Evolutionary conservation across 2,329 filamentous ascomycete genomes (phyloP).

Genomic region (Epicoccum nigrum): DNA sequence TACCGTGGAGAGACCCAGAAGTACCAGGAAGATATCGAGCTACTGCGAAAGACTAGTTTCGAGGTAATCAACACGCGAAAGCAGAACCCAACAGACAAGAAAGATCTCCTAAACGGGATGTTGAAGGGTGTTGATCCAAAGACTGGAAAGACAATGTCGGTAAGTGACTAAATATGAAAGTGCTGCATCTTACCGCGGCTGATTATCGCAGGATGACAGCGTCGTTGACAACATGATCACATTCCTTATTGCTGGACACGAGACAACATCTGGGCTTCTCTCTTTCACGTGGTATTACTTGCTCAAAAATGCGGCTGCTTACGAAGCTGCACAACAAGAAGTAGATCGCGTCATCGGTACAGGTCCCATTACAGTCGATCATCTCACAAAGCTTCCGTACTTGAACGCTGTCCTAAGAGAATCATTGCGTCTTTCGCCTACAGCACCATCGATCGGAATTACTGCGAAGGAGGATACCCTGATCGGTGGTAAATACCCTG

Average conservation of each 20-base stretch:
- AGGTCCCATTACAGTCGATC: conserved; percentile 53
- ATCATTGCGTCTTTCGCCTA: conserved; percentile 60
- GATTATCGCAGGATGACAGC: conserved; percentile 56
- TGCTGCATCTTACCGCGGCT: no score
- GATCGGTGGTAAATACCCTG: conserved; percentile 47
- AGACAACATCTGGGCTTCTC: conserved; percentile 48
- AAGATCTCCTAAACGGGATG: conserved; percentile 67
- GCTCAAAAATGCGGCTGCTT: conserved; percentile 56
- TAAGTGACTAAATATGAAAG: conserved; percentile 2
- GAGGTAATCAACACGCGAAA: conserved; percentile 65
- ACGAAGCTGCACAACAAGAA: conserved; percentile 60
- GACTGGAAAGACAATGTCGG: conserved; percentile 62
- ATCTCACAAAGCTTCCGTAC: conserved; percentile 60
- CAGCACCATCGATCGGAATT: conserved; percentile 58
- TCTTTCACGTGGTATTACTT: conserved; percentile 59
- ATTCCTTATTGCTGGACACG: conserved; percentile 61
- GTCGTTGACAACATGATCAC: conserved; percentile 72
- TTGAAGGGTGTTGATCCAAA: conserved; percentile 65
- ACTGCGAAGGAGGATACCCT: conserved; percentile 42
- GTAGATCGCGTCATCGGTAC: conserved; percentile 60
- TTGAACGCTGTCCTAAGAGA: conserved; percentile 62
- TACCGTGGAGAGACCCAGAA: conserved; percentile 50
- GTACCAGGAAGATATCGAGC: conserved; percentile 60
- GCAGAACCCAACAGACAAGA: conserved; percentile 60
- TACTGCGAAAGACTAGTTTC: conserved; percentile 61